phyloP scores from a whole-genome alignment of 345 rosid species.

The Eucalyptus paniculata region DNA sequence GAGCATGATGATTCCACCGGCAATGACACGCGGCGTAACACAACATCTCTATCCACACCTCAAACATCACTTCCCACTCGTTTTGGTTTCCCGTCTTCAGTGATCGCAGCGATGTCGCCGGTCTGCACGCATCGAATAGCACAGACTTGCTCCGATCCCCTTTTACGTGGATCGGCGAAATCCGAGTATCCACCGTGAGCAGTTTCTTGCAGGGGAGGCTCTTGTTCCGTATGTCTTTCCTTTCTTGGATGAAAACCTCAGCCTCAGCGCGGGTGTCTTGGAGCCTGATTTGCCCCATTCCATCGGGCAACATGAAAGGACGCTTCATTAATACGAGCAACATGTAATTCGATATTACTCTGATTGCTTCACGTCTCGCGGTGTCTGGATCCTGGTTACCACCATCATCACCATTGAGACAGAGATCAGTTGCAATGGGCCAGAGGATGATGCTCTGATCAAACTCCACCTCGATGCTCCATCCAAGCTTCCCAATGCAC shows the following conservation, averaged over 20 bases:
- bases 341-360: slow-evolving; percentile 1
- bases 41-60: not conserved
- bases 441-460: slow-evolving; percentile 9
- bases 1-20: not conserved
- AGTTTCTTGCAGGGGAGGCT: not conserved
- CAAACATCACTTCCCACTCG: not conserved
- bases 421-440: slow-evolving; percentile 14
- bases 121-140: slow-evolving; percentile 10
- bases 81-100: not conserved
- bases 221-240: not conserved
- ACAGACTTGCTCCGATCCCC: slow-evolving; percentile 15
- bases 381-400: not conserved
- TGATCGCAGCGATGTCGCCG: not conserved
- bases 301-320: slow-evolving; percentile 6
- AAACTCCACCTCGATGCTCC: slow-evolving; percentile 5
- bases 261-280: slow-evolving; percentile 4
- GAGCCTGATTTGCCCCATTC: slow-evolving; percentile 13
- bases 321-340: not conserved
- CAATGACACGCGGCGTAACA: not conserved
- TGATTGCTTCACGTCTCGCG: not conserved
- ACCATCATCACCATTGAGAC: not conserved
- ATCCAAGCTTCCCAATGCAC: not conserved
- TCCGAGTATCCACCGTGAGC: not conserved
- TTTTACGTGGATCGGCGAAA: not conserved
- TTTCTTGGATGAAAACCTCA: not conserved